Evolutionary conservation across 2,329 filamentous ascomycete species (phyloP), one percentile per base, ranked within the genome.

Genomic region (Coniochaeta ligniaria): DNA sequence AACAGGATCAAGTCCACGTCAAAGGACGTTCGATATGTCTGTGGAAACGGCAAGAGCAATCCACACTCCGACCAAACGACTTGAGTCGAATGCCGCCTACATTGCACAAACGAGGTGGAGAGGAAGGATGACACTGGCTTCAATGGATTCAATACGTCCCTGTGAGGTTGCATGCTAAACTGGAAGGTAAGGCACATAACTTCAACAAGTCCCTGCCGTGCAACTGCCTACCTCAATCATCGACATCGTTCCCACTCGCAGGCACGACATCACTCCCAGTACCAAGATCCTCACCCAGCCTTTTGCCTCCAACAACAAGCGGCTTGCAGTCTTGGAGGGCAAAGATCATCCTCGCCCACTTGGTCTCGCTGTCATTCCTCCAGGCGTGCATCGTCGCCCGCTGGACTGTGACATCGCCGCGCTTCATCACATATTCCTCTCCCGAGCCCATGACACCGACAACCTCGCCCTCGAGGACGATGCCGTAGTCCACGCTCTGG

Each of bases 381-480:
- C 81, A 84, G 28, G 76, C 76, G 68, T 85, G 83, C 72, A 78
- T 80, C 3, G 82, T 83, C 1, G 76, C 74, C 7, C 76, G 77
- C 61, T 78, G 74, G 69, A 75, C 74, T 5, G 69, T 77, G 68
- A 77, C 73, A 12, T 67, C 65, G 41, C 65, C 65, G 17, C 62
- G 57, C 16, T 52, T 26, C 64, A 67, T 55, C 8, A 59, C 47
- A 14, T 36, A 54, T 41, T 61, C 61, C 61, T 62, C 59, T n/a
- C 64, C 65, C 16, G 61, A 62, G 58, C 64, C 65, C 38, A 67
- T 61, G 26, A 63, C 59, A 60, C 59, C 60, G 35, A 63, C 26
- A 16, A 66, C 54, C 16, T 43, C 45, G 41, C 65, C 65, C 57
- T 65, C 64, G 28, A 67, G 60, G 26, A 67, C 62, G 45, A 68